Evolutionary conservation across 2,329 filamentous ascomycete genomes (phyloP).

Genomic region (Fusarium torulosum): DNA sequence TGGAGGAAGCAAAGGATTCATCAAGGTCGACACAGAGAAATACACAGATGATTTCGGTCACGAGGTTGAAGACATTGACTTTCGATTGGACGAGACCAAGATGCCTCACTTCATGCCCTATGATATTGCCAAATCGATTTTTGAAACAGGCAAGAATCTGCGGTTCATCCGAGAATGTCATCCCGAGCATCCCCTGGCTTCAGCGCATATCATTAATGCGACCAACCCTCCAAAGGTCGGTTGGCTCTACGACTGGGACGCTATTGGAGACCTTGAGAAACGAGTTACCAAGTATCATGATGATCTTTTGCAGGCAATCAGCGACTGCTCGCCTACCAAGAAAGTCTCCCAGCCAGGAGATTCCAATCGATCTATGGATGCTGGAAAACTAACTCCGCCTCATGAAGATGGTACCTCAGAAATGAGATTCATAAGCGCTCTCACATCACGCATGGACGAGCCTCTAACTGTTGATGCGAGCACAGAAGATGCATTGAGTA

Average conservation of each 20-base stretch:
- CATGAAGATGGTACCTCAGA: slow-evolving; percentile 51
- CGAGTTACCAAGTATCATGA: slow-evolving; percentile 62
- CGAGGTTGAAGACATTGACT: slow-evolving; percentile 69
- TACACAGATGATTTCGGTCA: slow-evolving; percentile 71
- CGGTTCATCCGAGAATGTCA: slow-evolving; percentile 79
- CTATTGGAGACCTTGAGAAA: slow-evolving; percentile 72
- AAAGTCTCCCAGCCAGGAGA: not conserved
- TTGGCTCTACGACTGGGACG: slow-evolving; percentile 80
- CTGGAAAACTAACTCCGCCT: slow-evolving; percentile 53
- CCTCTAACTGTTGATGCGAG: slow-evolving; percentile 44
- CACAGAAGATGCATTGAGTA: slow-evolving; percentile 54
- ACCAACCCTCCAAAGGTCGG: slow-evolving; percentile 68
- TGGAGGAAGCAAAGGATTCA: slow-evolving; percentile 67
- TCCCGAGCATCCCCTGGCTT: slow-evolving; percentile 75
- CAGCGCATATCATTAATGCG: slow-evolving; percentile 59
- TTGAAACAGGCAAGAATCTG: slow-evolving; percentile 82
- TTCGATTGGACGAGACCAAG: slow-evolving; percentile 70
- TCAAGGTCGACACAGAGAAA: slow-evolving; percentile 67
- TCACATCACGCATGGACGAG: slow-evolving; percentile 42
- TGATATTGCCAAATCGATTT: slow-evolving; percentile 78
- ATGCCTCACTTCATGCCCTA: slow-evolving; percentile 79
- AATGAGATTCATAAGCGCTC: slow-evolving; percentile 47
- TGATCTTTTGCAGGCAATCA: slow-evolving; percentile 46
- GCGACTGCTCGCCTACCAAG: not conserved
- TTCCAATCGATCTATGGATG: not conserved